These are phyloP conservation scores for Pythium oligandrum DNA, from an alignment of 352 stramenopile genomes.

Conservation along the genomic window DNA sequence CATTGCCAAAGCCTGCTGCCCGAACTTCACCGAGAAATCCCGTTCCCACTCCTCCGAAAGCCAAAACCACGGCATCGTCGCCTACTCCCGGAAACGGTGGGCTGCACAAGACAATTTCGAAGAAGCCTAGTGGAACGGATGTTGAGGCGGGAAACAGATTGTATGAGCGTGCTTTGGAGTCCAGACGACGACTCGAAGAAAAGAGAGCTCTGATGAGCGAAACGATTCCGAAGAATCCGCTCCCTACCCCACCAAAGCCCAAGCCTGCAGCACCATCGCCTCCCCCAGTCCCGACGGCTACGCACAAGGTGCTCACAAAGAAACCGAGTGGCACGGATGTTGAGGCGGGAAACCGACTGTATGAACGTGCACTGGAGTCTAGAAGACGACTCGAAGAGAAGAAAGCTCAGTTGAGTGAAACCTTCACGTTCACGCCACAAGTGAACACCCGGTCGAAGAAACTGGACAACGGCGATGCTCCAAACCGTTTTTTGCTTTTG, in stretches of 20 bases:
- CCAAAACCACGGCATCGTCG: background rate
- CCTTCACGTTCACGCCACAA: constrained; percentile 52
- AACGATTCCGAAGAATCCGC: constrained; percentile 1
- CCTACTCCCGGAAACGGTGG: background rate
- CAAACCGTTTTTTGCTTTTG: constrained; percentile 35
- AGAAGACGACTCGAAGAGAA: constrained; percentile 51
- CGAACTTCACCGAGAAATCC: too few species aligned
- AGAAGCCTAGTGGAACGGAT: constrained; percentile 49
- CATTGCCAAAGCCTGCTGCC: too few species aligned
- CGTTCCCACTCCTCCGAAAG: too few species aligned
- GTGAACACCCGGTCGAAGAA: constrained; percentile 48
- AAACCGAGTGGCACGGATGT: constrained; percentile 46
- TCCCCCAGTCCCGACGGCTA: background rate
- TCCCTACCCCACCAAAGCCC: too few species aligned
- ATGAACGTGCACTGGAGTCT: constrained; percentile 52
- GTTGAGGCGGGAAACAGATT: constrained; percentile 52
- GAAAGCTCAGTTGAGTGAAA: constrained; percentile 45
- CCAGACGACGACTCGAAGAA: constrained; percentile 49
- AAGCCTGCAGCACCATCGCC: background rate
- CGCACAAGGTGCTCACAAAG: constrained; percentile 28
- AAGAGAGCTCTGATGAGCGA: constrained; percentile 45
- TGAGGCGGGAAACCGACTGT: constrained; percentile 55
- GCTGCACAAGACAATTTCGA: constrained; percentile 21
- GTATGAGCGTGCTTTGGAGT: constrained; percentile 57
- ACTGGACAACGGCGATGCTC: constrained; percentile 23